These are phyloP conservation scores for Colletotrichum sp. DNA, from an alignment of 2,329 filamentous ascomycete genomes.

Conservation along the genomic window DNA sequence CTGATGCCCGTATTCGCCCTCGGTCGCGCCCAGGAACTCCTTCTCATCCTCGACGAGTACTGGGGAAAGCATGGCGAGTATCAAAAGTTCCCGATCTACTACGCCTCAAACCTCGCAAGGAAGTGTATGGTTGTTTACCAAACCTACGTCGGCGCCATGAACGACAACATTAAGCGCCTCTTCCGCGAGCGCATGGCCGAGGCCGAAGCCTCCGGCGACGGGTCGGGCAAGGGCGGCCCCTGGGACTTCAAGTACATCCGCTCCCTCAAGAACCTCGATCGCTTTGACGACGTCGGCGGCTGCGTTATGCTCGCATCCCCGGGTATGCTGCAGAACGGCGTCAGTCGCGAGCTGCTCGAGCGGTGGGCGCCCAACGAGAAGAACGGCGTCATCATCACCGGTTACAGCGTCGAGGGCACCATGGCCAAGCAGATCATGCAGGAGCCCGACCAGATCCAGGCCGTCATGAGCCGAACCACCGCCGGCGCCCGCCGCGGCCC, in stretches of 20 bases:
- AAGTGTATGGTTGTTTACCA: constrained; percentile 99
- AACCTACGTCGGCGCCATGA: constrained; percentile 98
- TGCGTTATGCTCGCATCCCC: constrained; percentile 98
- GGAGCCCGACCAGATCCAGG: constrained; percentile 93
- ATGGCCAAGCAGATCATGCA: constrained; percentile 97
- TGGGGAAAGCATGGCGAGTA: constrained; percentile 90
- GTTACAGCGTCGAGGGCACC: constrained; percentile 97
- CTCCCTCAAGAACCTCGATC: constrained; percentile 88
- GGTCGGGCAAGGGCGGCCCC: constrained; percentile 78
- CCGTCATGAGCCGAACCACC: constrained; percentile 81
- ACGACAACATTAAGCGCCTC: constrained; percentile 97
- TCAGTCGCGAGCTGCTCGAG: constrained; percentile 90
- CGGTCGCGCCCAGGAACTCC: constrained; percentile 89
- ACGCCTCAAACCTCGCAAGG: constrained; percentile 90
- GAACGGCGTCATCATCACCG: constrained; percentile 98
- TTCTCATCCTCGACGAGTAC: constrained; percentile 96
- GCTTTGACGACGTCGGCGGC: constrained; percentile 93
- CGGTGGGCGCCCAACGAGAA: constrained; percentile 95
- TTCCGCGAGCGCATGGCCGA: constrained; percentile 93
- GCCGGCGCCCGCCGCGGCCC: constrained; percentile 68
- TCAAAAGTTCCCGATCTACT: constrained; percentile 94
- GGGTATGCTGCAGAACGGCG: constrained; percentile 97
- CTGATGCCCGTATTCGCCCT: constrained; percentile 96
- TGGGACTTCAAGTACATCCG: constrained; percentile 98
- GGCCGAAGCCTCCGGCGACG: constrained; percentile 80